Conservation (phyloP, 1,139 yeast species). For the Nakaseomyces glabratus region DNA sequence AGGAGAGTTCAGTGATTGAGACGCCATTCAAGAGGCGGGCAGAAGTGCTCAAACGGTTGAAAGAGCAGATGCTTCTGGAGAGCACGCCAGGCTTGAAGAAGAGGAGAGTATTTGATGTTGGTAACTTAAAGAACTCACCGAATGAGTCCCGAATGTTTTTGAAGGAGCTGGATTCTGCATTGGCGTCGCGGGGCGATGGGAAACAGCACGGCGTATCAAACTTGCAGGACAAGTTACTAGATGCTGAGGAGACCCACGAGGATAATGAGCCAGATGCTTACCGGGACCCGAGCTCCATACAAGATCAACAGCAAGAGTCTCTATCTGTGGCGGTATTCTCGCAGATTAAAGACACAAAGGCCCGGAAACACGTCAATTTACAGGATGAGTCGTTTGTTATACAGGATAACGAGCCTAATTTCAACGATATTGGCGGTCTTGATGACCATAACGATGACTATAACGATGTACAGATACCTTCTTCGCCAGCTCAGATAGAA, state of each 20-base stretch:
- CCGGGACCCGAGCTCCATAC: neutral
- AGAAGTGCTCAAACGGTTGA: conserved; percentile 16
- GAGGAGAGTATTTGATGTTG: conserved; percentile 12
- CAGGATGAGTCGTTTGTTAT: conserved; percentile 4
- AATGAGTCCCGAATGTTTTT: conserved; percentile 16
- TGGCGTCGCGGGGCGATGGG: conserved; percentile 17
- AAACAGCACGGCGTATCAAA: conserved; percentile 9
- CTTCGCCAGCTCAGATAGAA: too few relatives aligned
- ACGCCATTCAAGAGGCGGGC: conserved; percentile 24
- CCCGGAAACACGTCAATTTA: neutral
- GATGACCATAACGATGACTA: too few relatives aligned
- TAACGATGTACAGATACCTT: too few relatives aligned
- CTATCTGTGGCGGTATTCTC: conserved; percentile 14
- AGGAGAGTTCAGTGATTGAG: conserved; percentile 10
- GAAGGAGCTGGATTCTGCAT: conserved; percentile 21
- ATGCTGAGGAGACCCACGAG: conserved; percentile 4
- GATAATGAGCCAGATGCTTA: neutral
- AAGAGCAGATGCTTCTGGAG: conserved; percentile 17
- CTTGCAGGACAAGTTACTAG: conserved; percentile 8
- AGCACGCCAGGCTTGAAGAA: conserved; percentile 19
- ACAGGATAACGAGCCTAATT: too few relatives aligned
- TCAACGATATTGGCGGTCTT: too few relatives aligned
- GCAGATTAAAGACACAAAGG: conserved; percentile 6
- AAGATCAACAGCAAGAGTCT: neutral
- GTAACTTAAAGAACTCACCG: conserved; percentile 14